Percentiles rank a stretch among this genome's conserved stretches.
These are phyloP conservation scores for Trichoderma harzianum DNA, from an alignment of 2,329 filamentous ascomycete species.

Conservation along the genomic window DNA sequence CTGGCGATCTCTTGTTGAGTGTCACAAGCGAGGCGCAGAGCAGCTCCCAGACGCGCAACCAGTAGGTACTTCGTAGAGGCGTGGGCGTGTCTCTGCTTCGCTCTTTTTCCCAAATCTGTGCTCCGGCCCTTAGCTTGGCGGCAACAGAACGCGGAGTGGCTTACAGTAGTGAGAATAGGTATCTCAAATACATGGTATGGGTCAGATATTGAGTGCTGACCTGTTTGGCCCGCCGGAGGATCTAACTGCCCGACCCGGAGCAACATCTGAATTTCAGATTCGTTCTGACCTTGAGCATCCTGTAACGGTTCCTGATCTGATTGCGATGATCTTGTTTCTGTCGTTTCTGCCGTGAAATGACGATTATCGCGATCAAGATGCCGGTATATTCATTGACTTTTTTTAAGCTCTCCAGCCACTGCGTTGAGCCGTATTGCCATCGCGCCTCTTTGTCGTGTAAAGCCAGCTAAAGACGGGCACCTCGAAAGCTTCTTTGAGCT, in stretches of 20 bases:
- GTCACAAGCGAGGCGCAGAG: constrained; percentile 12
- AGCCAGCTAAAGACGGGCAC: neutral
- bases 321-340: neutral
- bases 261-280: neutral
- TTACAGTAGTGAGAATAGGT: neutral
- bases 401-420: neutral
- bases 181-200: constrained; percentile 1
- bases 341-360: neutral
- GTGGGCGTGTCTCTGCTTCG: neutral
- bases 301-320: neutral
- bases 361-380: neutral
- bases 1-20: neutral
- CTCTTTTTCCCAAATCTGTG: neutral
- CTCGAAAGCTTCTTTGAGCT: neutral
- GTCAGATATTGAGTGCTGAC: neutral
- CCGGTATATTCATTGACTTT: neutral
- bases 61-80: neutral
- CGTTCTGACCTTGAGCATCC: neutral
- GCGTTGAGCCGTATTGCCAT: neutral
- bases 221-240: constrained; percentile 8
- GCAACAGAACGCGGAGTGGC: neutral
- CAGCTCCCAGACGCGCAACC: neutral
- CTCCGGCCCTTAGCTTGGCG: neutral
- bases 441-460: neutral
- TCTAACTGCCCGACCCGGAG: constrained; percentile 13